Conservation (phyloP, 352 stramenopile genomes). For the Thraustochytrium sp. region DNA sequence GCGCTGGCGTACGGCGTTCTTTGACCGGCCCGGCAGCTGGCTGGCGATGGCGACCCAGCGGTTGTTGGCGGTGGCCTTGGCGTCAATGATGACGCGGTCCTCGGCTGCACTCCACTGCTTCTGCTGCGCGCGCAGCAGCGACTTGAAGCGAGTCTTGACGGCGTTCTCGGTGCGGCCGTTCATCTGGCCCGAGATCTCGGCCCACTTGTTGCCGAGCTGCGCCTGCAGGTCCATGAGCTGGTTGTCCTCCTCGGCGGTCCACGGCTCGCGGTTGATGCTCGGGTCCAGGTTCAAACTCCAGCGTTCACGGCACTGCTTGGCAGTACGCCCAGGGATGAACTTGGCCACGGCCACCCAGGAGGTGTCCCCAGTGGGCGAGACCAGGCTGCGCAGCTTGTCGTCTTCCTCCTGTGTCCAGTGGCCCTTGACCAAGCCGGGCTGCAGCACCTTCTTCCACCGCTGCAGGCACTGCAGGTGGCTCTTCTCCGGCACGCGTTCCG, state of each 20-base stretch:
- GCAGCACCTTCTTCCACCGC: conserved; percentile 78
- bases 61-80: conserved; percentile 76
- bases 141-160: conserved; percentile 45
- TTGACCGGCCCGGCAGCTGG: conserved; percentile 61
- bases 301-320: conserved; percentile 50
- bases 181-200: conserved; percentile 20
- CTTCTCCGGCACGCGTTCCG: conserved; percentile 67
- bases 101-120: conserved; percentile 70
- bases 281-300: conserved; percentile 51
- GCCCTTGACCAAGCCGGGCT: conserved; percentile 75
- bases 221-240: conserved; percentile 29
- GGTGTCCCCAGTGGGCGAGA: not conserved
- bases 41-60: conserved; percentile 96
- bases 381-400: conserved; percentile 47
- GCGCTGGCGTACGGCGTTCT: conserved; percentile 95
- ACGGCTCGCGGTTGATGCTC: conserved; percentile 47
- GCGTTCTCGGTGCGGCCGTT: conserved; percentile 43
- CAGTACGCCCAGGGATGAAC: conserved; percentile 38
- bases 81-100: conserved; percentile 73
- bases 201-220: conserved; percentile 42
- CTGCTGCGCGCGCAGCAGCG: not conserved
- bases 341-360: conserved; percentile 6
- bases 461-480: conserved; percentile 79
- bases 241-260: conserved; percentile 46
- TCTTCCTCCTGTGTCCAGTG: conserved; percentile 81